Percentiles rank a stretch among this genome's conserved stretches.
phyloP scores from a whole-genome alignment of 2,329 filamentous ascomycete species.

The Clathrospora elynae region DNA sequence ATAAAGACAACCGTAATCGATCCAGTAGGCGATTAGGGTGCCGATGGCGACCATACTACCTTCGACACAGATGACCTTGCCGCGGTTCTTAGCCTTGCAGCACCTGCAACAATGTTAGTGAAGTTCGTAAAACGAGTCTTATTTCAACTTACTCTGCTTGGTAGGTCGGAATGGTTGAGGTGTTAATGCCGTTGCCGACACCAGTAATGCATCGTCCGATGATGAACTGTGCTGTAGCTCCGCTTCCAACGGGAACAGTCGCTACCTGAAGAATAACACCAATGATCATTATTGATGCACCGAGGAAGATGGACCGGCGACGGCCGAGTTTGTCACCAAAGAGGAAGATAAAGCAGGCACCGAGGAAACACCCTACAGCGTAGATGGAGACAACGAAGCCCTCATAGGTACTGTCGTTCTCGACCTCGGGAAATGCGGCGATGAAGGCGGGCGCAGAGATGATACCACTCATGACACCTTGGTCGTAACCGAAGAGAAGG shows the following conservation, averaged over 20 bases:
- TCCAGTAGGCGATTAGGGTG: conserved; percentile 58
- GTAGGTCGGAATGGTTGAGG: conserved; percentile 59
- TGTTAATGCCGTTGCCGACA: conserved; percentile 61
- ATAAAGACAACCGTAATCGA: conserved; percentile 53
- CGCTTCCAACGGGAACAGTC: conserved; percentile 31
- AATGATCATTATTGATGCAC: conserved; percentile 49
- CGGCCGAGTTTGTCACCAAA: conserved; percentile 52
- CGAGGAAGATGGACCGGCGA: conserved; percentile 51
- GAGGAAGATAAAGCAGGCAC: conserved; percentile 47
- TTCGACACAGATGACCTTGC: conserved; percentile 64
- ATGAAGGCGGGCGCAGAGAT: conserved; percentile 47
- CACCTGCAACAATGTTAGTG: conserved; percentile 25
- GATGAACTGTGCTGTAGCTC: conserved; percentile 56
- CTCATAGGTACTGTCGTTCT: conserved; percentile 45
- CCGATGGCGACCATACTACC: conserved; percentile 58
- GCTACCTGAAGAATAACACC: conserved; percentile 50
- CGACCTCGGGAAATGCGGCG: conserved; percentile 45
- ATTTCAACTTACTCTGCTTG: conserved; percentile 53
- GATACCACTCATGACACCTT: conserved; percentile 51
- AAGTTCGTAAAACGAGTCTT: neutral
- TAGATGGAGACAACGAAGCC: conserved; percentile 59
- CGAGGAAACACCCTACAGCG: conserved; percentile 55
- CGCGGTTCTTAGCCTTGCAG: conserved; percentile 61
- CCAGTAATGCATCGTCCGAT: conserved; percentile 59
- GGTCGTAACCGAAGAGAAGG: conserved; percentile 57